Base-by-base conservation (phyloP, 495 filamentous ascomycete species). In the Penicillium bovifimosum region DNA sequence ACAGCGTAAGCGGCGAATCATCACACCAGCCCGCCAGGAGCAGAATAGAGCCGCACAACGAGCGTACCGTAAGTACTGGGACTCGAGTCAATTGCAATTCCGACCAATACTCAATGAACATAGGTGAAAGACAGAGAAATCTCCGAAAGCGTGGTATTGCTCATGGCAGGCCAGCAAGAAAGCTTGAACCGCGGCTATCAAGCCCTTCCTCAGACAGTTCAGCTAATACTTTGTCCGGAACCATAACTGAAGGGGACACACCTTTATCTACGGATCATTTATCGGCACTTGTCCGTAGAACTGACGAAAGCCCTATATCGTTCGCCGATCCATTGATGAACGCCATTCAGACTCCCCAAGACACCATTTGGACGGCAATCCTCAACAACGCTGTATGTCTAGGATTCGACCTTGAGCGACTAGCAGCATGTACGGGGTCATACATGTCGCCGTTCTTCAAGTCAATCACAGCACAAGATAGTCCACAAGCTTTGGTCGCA, bases 11-110 rank as follows among this genome's bases (percentile, higher is more conserved):
- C 71, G 67, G 53, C 64, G 73, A 13, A 52, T 67, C n/a, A 55
- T 75, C 32, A 76, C 73, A 3, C 55, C 57, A 10, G 72, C 73
- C 28, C 63, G 72, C 7, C 67, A 64, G 56, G 65, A 70, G 33
- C 72, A 75, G 50, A 76, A 76, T 32, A 54, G 63, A 20, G 47
- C 65, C 14, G 68, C 71, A n/a, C 73, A 76, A 51, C 61, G 61
- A 49, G 59, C 62, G 6, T 76, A 68, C 42, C 64, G 73, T 76
- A 58, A 36, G 68, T 61, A 14, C 14, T 6, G 14, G 0, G 13
- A 14, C 29, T 24, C 6, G 24, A 14, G 28, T 24, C 6, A 20
- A 34, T 33, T 20, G 47, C 46, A 17, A 49, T 6, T 24, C 5
- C 5, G 16, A 26, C 24, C 31, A 64, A 52, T 54, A 13, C 44